These are phyloP conservation scores for Phellinidium pouzarii DNA, from an alignment of 1,284 basidiomycete genomes.

Conservation along the genomic window DNA sequence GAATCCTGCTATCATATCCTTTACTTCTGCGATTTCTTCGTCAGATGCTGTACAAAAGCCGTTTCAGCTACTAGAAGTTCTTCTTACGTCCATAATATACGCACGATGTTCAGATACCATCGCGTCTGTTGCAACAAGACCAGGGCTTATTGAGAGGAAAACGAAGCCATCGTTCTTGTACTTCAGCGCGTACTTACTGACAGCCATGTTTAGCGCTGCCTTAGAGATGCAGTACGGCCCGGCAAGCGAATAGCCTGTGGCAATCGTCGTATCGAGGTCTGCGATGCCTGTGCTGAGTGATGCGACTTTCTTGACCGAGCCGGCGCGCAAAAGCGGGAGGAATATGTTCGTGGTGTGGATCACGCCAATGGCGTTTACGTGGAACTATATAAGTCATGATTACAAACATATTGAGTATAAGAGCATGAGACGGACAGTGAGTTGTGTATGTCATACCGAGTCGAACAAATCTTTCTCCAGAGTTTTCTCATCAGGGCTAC, in stretches of 20 bases:
- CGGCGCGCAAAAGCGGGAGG: constrained; percentile 34
- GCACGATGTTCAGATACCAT: neutral
- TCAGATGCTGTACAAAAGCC: neutral
- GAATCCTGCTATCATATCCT: constrained; percentile 21
- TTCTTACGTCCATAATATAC: no score
- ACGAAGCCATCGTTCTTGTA: constrained; percentile 32
- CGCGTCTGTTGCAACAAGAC: constrained; percentile 29
- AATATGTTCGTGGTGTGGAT: constrained; percentile 33
- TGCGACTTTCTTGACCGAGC: constrained; percentile 33
- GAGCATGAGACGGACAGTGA: constrained; percentile 9
- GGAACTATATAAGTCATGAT: constrained; percentile 22
- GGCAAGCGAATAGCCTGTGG: constrained; percentile 11
- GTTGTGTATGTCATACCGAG: constrained; percentile 19
- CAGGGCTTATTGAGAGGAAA: constrained; percentile 33
- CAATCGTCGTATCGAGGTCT: constrained; percentile 26
- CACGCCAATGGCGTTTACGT: constrained; percentile 33
- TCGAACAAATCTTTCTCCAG: constrained; percentile 24
- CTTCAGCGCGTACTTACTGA: constrained; percentile 32
- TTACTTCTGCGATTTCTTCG: constrained; percentile 21
- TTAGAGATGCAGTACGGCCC: constrained; percentile 32
- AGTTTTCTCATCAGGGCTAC: no score
- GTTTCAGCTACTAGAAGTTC: neutral
- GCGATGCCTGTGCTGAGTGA: constrained; percentile 28
- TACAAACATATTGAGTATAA: neutral
- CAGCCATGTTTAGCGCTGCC: constrained; percentile 33